phyloP scores from a whole-genome alignment of 1,284 basidiomycete genomes.

The Irpex sp. region DNA sequence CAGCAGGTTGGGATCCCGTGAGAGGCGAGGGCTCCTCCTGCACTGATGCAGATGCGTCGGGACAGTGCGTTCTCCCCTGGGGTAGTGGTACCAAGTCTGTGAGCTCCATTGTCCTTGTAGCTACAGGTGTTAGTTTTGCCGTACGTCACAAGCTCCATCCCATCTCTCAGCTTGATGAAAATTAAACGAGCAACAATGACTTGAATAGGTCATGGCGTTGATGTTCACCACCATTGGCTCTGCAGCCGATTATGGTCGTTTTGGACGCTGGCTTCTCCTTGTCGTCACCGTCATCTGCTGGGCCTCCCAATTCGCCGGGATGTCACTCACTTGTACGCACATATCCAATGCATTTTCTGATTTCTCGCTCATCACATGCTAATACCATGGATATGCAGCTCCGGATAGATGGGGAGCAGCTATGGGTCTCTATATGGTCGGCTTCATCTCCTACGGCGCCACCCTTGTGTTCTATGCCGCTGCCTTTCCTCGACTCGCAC shows the following conservation, averaged over 20 bases:
- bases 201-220: conserved; percentile 56
- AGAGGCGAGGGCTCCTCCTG: conserved; percentile 68
- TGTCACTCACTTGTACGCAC: conserved; percentile 60
- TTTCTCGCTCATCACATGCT: background rate
- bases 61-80: conserved; percentile 75
- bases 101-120: conserved; percentile 69
- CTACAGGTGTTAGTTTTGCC: conserved; percentile 76
- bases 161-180: background rate
- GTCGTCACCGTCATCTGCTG: conserved; percentile 73
- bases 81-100: conserved; percentile 65
- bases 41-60: conserved; percentile 46
- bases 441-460: conserved; percentile 74
- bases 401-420: conserved; percentile 71
- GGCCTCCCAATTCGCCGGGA: conserved; percentile 76
- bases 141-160: conserved; percentile 32
- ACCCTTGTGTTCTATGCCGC: conserved; percentile 83
- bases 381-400: conserved; percentile 28
- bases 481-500: conserved; percentile 77
- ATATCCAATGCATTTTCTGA: conserved; percentile 5
- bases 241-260: conserved; percentile 77
- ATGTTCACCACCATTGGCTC: conserved; percentile 83
- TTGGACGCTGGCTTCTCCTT: conserved; percentile 75
- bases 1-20: conserved; percentile 67
- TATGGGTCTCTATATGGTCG: conserved; percentile 80
- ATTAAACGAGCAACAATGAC: background rate